Evolutionary conservation across 768 basidiomycete species (phyloP).

Genomic region (Sporobolomyces pararoseus): DNA sequence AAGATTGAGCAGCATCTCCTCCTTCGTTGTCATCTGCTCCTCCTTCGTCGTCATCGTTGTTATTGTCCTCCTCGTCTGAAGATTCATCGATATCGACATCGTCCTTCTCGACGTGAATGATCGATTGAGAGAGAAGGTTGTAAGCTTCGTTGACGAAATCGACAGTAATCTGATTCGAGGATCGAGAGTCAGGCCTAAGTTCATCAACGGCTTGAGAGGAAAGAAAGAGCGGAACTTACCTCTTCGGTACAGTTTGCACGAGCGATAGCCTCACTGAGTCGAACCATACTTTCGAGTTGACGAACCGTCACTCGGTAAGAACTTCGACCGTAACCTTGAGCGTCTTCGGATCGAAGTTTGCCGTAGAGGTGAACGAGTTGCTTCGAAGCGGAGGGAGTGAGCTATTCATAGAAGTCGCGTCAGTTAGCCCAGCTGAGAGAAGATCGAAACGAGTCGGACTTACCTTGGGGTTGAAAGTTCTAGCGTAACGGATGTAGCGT

Average conservation of each 20-base stretch:
- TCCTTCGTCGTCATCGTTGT: constrained; percentile 51
- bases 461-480: constrained; percentile 97
- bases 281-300: constrained; percentile 97
- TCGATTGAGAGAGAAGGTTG: constrained; percentile 82
- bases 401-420: constrained; percentile 53
- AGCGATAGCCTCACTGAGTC: constrained; percentile 93
- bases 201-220: no score
- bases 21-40: constrained; percentile 61
- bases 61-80: constrained; percentile 60
- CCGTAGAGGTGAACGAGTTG: constrained; percentile 94
- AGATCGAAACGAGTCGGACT: constrained; percentile 40
- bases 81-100: constrained; percentile 92
- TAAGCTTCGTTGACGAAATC: constrained; percentile 94
- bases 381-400: constrained; percentile 87
- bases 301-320: constrained; percentile 97
- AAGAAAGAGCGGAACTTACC: constrained; percentile 52
- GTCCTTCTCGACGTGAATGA: constrained; percentile 98
- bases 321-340: constrained; percentile 77
- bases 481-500: constrained; percentile 90
- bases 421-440: not conserved
- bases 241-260: constrained; percentile 93
- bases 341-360: constrained; percentile 83
- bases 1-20: constrained; percentile 57
- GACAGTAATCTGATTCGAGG: constrained; percentile 68
- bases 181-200: no score